Evolutionary conservation across 2,329 filamentous ascomycete genomes (phyloP).

Genomic region (Alternaria sp.): DNA sequence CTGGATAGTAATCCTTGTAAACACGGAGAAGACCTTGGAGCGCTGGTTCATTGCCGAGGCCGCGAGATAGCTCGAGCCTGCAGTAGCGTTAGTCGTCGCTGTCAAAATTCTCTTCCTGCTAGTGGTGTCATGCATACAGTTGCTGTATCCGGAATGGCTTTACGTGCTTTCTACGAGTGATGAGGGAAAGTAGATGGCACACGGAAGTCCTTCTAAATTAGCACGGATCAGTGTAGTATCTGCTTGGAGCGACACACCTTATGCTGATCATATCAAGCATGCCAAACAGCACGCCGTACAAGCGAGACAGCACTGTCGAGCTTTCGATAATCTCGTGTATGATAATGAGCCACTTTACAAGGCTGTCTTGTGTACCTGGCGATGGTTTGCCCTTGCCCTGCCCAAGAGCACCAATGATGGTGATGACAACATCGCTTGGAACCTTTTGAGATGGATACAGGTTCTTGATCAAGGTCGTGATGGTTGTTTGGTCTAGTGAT

Average conservation of each 20-base stretch:
- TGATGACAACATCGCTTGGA: slow-evolving; percentile 67
- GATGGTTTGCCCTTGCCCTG: slow-evolving; percentile 80
- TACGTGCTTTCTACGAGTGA: slow-evolving; percentile 84
- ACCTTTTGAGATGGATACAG: slow-evolving; percentile 77
- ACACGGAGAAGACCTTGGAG: slow-evolving; percentile 78
- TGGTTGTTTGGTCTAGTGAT: slow-evolving; percentile 78
- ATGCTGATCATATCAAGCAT: slow-evolving; percentile 82
- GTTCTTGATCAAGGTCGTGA: slow-evolving; percentile 73
- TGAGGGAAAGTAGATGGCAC: slow-evolving; percentile 80
- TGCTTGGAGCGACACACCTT: slow-evolving; percentile 57
- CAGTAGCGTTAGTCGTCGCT: slow-evolving; percentile 31
- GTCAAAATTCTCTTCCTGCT: background rate
- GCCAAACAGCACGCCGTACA: slow-evolving; percentile 82
- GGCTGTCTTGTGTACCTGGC: slow-evolving; percentile 71
- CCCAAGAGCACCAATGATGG: slow-evolving; percentile 76
- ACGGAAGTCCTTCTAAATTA: slow-evolving; percentile 57
- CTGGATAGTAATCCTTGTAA: slow-evolving; percentile 92
- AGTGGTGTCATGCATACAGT: slow-evolving; percentile 53
- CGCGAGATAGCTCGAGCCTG: slow-evolving; percentile 59
- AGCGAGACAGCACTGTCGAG: slow-evolving; percentile 68
- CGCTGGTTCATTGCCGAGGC: slow-evolving; percentile 71
- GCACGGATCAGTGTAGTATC: slow-evolving; percentile 15
- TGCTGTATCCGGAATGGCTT: slow-evolving; percentile 83
- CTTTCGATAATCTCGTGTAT: slow-evolving; percentile 76
- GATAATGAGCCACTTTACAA: slow-evolving; percentile 82